phyloP scores from a whole-genome alignment of 1,284 basidiomycete species.

The Sphagnurus paluster region DNA sequence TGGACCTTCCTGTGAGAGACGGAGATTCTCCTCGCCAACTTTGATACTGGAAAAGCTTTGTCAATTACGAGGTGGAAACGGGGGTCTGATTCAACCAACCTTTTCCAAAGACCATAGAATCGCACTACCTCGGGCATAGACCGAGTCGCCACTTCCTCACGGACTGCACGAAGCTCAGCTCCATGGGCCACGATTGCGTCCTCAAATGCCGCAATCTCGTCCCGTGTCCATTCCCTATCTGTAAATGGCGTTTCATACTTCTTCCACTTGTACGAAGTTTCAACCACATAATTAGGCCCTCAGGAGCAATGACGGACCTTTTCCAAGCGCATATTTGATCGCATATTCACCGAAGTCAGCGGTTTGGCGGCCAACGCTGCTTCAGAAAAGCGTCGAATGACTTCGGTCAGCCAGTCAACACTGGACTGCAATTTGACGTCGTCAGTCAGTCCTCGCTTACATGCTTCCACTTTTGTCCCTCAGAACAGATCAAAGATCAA shows the following conservation, averaged over 20 bases:
- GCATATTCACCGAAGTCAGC: slow-evolving; percentile 63
- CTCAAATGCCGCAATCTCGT: slow-evolving; percentile 76
- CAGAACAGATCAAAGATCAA: slow-evolving; percentile 9
- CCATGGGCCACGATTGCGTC: slow-evolving; percentile 70
- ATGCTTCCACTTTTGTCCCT: slow-evolving; percentile 54
- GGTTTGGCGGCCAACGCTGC: slow-evolving; percentile 55
- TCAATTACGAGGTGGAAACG: slow-evolving; percentile 17
- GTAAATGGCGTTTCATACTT: slow-evolving; percentile 64
- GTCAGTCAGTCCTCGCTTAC: slow-evolving; percentile 51
- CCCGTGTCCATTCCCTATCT: slow-evolving; percentile 70
- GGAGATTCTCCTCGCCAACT: slow-evolving; percentile 64
- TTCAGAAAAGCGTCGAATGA: slow-evolving; percentile 65
- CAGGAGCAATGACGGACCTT: slow-evolving; percentile 47
- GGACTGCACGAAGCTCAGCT: slow-evolving; percentile 76
- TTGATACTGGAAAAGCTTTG: slow-evolving; percentile 43
- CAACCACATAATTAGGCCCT: neutral
- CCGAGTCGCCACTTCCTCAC: slow-evolving; percentile 72
- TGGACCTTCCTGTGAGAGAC: slow-evolving; percentile 48
- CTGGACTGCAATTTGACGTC: slow-evolving; percentile 49
- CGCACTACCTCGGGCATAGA: slow-evolving; percentile 78
- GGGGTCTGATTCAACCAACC: slow-evolving; percentile 45
- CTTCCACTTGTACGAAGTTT: slow-evolving; percentile 57
- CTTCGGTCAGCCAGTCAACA: slow-evolving; percentile 81
- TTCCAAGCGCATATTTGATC: slow-evolving; percentile 50
- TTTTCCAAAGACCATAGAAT: slow-evolving; percentile 87